These are phyloP conservation scores for Euphorbia pulcherrima DNA, from an alignment of 345 rosid genomes.

Conservation along the genomic window DNA sequence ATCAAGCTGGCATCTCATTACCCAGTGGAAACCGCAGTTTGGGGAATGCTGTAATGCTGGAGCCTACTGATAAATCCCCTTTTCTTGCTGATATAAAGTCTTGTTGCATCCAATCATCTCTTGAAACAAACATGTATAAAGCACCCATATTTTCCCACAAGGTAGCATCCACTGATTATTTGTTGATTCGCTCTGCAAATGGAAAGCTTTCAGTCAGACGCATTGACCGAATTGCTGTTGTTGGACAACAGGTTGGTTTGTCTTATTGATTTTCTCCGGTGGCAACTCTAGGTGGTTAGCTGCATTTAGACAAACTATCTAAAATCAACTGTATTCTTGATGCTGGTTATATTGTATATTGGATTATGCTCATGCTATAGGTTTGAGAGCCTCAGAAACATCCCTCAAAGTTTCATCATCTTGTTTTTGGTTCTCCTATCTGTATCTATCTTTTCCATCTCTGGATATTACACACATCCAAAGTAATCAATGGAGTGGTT, in stretches of 20 bases:
- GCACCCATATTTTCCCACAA: constrained; percentile 85
- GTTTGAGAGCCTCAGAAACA: not conserved
- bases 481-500: not conserved
- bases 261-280: not conserved
- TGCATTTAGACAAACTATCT: constrained; percentile 3
- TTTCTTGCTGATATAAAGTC: constrained; percentile 89
- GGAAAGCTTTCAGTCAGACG: constrained; percentile 94
- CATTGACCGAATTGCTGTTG: constrained; percentile 79
- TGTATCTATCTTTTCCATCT: not conserved
- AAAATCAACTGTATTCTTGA: not conserved
- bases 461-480: not conserved
- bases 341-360: not conserved
- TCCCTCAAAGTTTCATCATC: not conserved
- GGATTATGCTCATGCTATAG: not conserved
- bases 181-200: constrained; percentile 86
- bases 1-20: constrained; percentile 57
- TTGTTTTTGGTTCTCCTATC: not conserved
- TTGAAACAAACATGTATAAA: constrained; percentile 92
- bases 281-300: not conserved
- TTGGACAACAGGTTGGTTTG: constrained; percentile 86
- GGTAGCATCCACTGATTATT: constrained; percentile 77
- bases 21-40: constrained; percentile 51
- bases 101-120: constrained; percentile 75
- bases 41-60: constrained; percentile 70
- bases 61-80: constrained; percentile 88